phyloP scores from a whole-genome alignment of 495 filamentous ascomycete species.

The Penicillium canescens region DNA sequence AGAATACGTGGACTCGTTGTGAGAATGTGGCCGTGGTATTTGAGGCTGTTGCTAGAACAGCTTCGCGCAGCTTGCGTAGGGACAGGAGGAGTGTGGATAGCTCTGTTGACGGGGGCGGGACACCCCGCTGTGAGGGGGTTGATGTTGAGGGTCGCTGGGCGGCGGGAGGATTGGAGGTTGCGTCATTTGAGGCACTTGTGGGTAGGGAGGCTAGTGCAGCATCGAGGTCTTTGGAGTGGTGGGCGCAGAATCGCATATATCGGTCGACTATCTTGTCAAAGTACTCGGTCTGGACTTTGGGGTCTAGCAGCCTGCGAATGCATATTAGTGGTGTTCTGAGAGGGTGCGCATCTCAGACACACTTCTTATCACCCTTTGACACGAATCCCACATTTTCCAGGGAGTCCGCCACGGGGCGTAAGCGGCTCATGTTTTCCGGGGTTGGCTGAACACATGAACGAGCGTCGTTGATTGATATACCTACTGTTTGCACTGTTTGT shows the following conservation, averaged over 20 bases:
- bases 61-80: conserved; percentile 91
- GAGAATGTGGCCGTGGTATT: conserved; percentile 62
- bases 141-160: conserved; percentile 21
- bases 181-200: conserved; percentile 40
- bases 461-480: conserved; percentile 8
- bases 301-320: conserved; percentile 66
- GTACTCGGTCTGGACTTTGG: conserved; percentile 76
- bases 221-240: conserved; percentile 67
- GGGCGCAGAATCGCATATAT: conserved; percentile 85
- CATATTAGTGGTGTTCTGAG: conserved; percentile 6
- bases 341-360: conserved; percentile 13
- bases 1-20: conserved; percentile 73
- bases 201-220: conserved; percentile 69
- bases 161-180: conserved; percentile 42
- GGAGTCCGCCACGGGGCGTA: conserved; percentile 73
- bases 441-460: conserved; percentile 13
- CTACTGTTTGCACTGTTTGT: conserved; percentile 23
- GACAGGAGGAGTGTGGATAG: conserved; percentile 64
- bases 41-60: conserved; percentile 66
- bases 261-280: conserved; percentile 81
- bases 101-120: conserved; percentile 46
- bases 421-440: conserved; percentile 53
- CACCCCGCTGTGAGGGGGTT: conserved; percentile 21
- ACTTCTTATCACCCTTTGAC: conserved; percentile 84
- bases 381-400: conserved; percentile 78